These are phyloP conservation scores for Salmacisia buchloeana DNA, from an alignment of 1,284 basidiomycete genomes.

Conservation along the genomic window DNA sequence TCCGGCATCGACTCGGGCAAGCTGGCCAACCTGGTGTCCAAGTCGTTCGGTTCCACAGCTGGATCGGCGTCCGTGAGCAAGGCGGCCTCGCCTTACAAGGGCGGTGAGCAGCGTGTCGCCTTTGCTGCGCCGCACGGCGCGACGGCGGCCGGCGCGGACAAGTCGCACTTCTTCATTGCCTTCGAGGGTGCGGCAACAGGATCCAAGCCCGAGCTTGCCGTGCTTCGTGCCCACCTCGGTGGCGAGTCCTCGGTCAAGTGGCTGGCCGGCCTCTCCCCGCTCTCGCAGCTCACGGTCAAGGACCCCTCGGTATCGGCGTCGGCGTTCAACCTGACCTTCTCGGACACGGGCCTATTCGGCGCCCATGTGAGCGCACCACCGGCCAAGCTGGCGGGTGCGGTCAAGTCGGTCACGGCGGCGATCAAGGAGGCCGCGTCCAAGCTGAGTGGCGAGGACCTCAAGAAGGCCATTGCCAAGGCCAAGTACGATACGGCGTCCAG, in stretches of 20 bases:
- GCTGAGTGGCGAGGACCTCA: conserved; percentile 28
- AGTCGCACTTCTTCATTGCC: conserved; percentile 45
- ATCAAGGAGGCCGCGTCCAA: conserved; percentile 40
- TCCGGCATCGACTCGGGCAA: conserved; percentile 35
- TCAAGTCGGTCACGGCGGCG: conserved; percentile 34
- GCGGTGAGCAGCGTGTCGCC: conserved; percentile 44
- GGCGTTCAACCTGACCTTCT: conserved; percentile 45
- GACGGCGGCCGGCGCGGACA: conserved; percentile 29
- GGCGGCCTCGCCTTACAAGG: conserved; percentile 44
- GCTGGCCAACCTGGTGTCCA: conserved; percentile 34
- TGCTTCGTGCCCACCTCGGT: conserved; percentile 45
- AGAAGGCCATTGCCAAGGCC: conserved; percentile 44
- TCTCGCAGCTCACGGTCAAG: conserved; percentile 27
- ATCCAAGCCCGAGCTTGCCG: conserved; percentile 35
- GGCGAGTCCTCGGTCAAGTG: conserved; percentile 47
- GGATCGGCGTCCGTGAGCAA: conserved; percentile 19
- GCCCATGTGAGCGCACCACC: conserved; percentile 40
- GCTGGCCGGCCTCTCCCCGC: conserved; percentile 39
- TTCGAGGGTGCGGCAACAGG: conserved; percentile 40
- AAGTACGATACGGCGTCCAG: conserved; percentile 40
- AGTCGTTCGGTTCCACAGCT: conserved; percentile 33
- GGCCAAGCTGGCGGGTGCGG: conserved; percentile 25
- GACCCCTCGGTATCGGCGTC: conserved; percentile 29
- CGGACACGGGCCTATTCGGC: conserved; percentile 44
- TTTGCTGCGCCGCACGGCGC: conserved; percentile 38